Base-by-base conservation (phyloP, 2,329 filamentous ascomycete genomes). In the Fusarium nanum region DNA sequence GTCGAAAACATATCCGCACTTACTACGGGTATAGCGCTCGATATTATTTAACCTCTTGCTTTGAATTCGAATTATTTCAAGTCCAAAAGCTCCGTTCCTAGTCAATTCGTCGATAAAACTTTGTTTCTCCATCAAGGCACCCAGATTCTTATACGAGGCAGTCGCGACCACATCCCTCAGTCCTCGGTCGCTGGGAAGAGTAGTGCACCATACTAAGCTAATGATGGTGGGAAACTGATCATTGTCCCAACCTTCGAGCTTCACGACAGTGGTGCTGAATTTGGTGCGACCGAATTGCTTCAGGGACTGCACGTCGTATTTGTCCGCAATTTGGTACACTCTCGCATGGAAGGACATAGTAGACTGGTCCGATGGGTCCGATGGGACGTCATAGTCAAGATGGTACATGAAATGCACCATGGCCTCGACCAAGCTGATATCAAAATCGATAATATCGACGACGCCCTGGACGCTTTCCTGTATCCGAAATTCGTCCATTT, bases 401-500 rank as follows among this genome's bases (percentile, higher is more conserved):
- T 6, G 11, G 4, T 58, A 58, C 22, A 40, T 1, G 6, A 60
- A 60, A 10, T 14, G 10, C 1, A 57, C 18, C 30, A 60, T 60
- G 2, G 56, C 25, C 6, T 58, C 20, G 0, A 40, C 52, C 2
- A 32, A 1, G n/a, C 10, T 11, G 1, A 4, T 1, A 0, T 25
- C 6, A 16, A 58, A 60, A 2, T 57, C 53, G 2, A 2, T 0
- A 2, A 47, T 25, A 1, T 60, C 5, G 4, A 40, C 6, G 0
- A 10, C 9, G 7, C 12, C 14, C 1, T 60, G 25, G 0, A 7
- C 1, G 2, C 25, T 58, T 9, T 60, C 41, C 56, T 46, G 12
- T 2, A 2, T 13, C 3, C 1, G 1, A 2, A 57, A 16, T 34
- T 9, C 30, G 1, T 32, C 0, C n/a, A 4, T 0, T 14, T 3